phyloP scores from a whole-genome alignment of 768 basidiomycete species.

The Leccinum variicolor region DNA sequence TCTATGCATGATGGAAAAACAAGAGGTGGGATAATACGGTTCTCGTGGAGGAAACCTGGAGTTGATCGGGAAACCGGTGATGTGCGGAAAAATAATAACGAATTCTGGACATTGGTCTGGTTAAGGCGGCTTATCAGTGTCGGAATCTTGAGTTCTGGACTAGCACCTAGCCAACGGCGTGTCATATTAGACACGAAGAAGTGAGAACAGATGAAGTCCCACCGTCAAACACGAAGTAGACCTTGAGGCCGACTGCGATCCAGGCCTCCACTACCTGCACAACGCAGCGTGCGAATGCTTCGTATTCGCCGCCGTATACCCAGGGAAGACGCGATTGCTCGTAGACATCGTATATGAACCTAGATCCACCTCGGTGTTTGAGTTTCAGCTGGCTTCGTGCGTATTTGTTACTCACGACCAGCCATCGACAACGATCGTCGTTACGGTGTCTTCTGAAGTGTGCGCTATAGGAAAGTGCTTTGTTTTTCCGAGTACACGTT shows the following conservation, averaged over 20 bases:
- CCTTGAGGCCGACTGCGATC: slow-evolving; percentile 59
- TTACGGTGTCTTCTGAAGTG: slow-evolving; percentile 15
- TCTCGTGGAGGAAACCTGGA: slow-evolving; percentile 67
- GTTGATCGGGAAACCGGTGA: slow-evolving; percentile 60
- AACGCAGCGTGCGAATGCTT: slow-evolving; percentile 49
- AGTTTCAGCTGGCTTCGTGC: slow-evolving; percentile 4
- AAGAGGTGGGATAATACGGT: slow-evolving; percentile 72
- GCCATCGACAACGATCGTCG: slow-evolving; percentile 71
- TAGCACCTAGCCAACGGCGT: slow-evolving; percentile 48
- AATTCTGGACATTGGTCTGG: slow-evolving; percentile 56
- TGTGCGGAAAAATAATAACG: slow-evolving; percentile 78
- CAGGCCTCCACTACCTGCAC: slow-evolving; percentile 57
- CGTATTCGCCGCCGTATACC: slow-evolving; percentile 86
- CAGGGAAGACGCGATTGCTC: slow-evolving; percentile 62
- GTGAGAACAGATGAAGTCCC: slow-evolving; percentile 17
- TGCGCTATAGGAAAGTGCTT: slow-evolving; percentile 25
- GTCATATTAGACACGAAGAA: slow-evolving; percentile 10
- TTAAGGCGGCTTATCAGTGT: slow-evolving; percentile 59
- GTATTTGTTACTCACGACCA: slow-evolving; percentile 68
- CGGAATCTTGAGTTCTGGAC: slow-evolving; percentile 68
- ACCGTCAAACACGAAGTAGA: slow-evolving; percentile 87
- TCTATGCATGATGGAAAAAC: slow-evolving; percentile 55
- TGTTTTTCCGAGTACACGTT: slow-evolving; percentile 36
- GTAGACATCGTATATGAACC: slow-evolving; percentile 74
- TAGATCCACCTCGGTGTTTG: slow-evolving; percentile 27